These are phyloP conservation scores for Huntiella savannae DNA, from an alignment of 2,329 filamentous ascomycete species.

Conservation along the genomic window DNA sequence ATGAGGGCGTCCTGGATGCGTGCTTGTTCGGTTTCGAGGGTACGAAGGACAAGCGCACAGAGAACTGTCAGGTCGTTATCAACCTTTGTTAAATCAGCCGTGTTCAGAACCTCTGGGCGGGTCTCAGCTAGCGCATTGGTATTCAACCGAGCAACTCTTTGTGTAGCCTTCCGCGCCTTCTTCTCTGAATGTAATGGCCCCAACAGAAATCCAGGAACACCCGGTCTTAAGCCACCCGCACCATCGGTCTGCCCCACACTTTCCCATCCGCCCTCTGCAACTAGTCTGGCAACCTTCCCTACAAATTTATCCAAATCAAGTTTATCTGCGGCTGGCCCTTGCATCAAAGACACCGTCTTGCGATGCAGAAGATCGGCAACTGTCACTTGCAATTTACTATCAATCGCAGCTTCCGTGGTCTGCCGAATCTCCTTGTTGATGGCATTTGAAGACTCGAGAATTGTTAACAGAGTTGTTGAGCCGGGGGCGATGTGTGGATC, in stretches of 20 bases:
- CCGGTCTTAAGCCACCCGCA: slow-evolving; percentile 46
- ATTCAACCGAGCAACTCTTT: slow-evolving; percentile 52
- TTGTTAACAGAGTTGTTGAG: slow-evolving; percentile 37
- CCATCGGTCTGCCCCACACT: slow-evolving; percentile 63
- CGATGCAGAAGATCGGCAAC: slow-evolving; percentile 65
- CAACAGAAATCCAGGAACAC: slow-evolving; percentile 65
- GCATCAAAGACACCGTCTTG: slow-evolving; percentile 53
- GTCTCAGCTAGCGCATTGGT: slow-evolving; percentile 50
- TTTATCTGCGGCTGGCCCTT: slow-evolving; percentile 54
- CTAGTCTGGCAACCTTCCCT: slow-evolving; percentile 73
- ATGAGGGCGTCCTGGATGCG: slow-evolving; percentile 28
- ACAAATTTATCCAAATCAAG: slow-evolving; percentile 85
- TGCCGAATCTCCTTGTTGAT: slow-evolving; percentile 56
- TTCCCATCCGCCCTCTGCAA: slow-evolving; percentile 64
- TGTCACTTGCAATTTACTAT: slow-evolving; percentile 68
- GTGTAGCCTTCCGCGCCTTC: slow-evolving; percentile 49
- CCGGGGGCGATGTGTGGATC: slow-evolving; percentile 20
- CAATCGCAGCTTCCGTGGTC: slow-evolving; percentile 76
- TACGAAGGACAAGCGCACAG: slow-evolving; percentile 53
- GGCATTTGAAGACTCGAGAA: slow-evolving; percentile 46
- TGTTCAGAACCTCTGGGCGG: slow-evolving; percentile 57
- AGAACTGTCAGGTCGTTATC: slow-evolving; percentile 62
- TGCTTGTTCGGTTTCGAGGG: slow-evolving; percentile 32
- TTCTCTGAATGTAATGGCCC: slow-evolving; percentile 83
- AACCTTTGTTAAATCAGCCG: slow-evolving; percentile 56